Conservation (phyloP, 2,329 filamentous ascomycete genomes). For the Talaromyces pinophilus region DNA sequence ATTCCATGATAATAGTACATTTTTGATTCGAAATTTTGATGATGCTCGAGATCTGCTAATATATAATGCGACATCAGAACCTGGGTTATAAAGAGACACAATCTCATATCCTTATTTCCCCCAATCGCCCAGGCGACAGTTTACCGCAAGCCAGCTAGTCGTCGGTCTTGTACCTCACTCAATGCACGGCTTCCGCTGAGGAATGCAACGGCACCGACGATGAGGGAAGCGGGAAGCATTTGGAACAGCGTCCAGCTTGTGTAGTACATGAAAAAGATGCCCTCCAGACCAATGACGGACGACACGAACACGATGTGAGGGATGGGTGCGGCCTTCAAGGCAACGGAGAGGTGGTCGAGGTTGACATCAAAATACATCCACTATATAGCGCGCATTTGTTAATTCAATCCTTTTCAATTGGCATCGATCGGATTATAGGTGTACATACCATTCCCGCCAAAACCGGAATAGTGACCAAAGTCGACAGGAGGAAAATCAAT, state of each 20-base stretch:
- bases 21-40: neutral
- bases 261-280: conserved; percentile 94
- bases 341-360: conserved; percentile 72
- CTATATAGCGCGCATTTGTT: conserved; percentile 45
- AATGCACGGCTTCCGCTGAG: conserved; percentile 87
- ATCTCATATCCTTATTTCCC: neutral
- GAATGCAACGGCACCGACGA: conserved; percentile 71
- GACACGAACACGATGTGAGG: conserved; percentile 84
- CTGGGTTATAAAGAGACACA: neutral
- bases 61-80: neutral
- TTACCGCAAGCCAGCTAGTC: conserved; percentile 70
- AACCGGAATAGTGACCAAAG: conserved; percentile 71
- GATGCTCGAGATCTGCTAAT: neutral
- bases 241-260: conserved; percentile 89
- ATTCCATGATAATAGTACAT: neutral
- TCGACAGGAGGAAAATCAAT: conserved; percentile 71
- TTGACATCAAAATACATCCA: conserved; percentile 86
- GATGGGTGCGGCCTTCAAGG: conserved; percentile 72
- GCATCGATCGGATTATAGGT: too few relatives aligned
- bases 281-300: conserved; percentile 84
- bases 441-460: conserved; percentile 67
- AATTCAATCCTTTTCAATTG: conserved; percentile 15
- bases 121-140: neutral
- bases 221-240: conserved; percentile 70
- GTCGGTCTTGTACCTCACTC: conserved; percentile 86